Conservation (phyloP, 2,329 filamentous ascomycete genomes). For the Aspergillus nomiae region DNA sequence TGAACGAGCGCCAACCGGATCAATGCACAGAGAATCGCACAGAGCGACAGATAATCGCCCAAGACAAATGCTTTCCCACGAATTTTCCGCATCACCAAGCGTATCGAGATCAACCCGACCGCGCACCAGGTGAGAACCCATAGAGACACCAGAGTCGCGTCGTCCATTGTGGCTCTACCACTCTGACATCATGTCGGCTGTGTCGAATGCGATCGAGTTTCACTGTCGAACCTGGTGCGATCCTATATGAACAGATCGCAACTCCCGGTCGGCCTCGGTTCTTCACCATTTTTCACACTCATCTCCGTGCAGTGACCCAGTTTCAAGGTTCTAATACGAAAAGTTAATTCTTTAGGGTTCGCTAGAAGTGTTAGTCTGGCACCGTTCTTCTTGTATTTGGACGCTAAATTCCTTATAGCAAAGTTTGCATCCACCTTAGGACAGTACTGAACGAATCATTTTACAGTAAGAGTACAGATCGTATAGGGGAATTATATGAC, state of each 20-base stretch:
- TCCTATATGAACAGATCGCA: slow-evolving; percentile 1
- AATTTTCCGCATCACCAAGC: slow-evolving; percentile 6
- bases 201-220: not conserved
- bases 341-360: not conserved
- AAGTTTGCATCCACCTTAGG: not conserved
- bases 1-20: slow-evolving; percentile 3
- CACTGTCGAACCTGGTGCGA: not conserved
- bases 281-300: not conserved
- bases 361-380: not conserved
- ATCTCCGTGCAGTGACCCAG: not conserved
- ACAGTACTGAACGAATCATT: not conserved
- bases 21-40: slow-evolving; percentile 6
- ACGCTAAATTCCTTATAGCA: not conserved
- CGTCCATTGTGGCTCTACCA: not conserved
- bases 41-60: slow-evolving; percentile 3
- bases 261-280: not conserved
- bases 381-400: not conserved
- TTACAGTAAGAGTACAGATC: not conserved
- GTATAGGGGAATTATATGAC: not conserved
- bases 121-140: slow-evolving; percentile 5
- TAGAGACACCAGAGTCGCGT: slow-evolving; percentile 1
- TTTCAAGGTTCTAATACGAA: not conserved
- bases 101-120: slow-evolving; percentile 2
- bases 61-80: slow-evolving; percentile 3
- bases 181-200: not conserved